phyloP scores from a whole-genome alignment of 768 basidiomycete species.

The Rhodotorula sphaerocarpa region DNA sequence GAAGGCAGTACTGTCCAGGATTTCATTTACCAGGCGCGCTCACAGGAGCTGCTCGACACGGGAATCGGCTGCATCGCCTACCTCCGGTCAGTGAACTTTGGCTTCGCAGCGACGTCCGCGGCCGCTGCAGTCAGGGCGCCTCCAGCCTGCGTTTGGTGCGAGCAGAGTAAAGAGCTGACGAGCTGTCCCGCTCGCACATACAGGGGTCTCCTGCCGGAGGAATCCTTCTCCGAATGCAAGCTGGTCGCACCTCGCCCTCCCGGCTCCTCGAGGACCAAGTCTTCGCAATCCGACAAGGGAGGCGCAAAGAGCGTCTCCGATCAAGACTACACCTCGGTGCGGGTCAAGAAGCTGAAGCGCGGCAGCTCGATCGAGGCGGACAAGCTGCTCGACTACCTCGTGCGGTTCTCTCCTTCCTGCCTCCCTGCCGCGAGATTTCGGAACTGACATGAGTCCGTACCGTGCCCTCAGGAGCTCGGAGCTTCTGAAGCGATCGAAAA shows the following conservation, averaged over 20 bases:
- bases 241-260: conserved; percentile 14
- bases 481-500: conserved; percentile 79
- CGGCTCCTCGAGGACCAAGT: neutral
- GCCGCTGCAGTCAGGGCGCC: too few species aligned
- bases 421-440: conserved; percentile 17
- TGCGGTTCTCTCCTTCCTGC: conserved; percentile 42
- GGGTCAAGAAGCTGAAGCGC: conserved; percentile 63
- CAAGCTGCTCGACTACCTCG: conserved; percentile 70
- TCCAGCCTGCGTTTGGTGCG: too few species aligned
- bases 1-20: accelerated
- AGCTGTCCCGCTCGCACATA: too few species aligned
- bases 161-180: too few species aligned
- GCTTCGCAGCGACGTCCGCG: too few species aligned
- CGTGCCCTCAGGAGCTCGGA: conserved; percentile 83
- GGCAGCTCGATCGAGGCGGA: conserved; percentile 78
- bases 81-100: conserved; percentile 16
- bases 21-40: neutral
- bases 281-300: neutral
- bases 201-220: conserved; percentile 35
- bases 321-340: conserved; percentile 49
- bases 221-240: conserved; percentile 25
- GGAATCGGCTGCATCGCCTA: conserved; percentile 37
- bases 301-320: conserved; percentile 8
- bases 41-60: conserved; percentile 23
- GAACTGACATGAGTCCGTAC: too few species aligned